Evolutionary conservation across 805 yeast genomes (phyloP).

Genomic region (Pichia paraexigua): DNA sequence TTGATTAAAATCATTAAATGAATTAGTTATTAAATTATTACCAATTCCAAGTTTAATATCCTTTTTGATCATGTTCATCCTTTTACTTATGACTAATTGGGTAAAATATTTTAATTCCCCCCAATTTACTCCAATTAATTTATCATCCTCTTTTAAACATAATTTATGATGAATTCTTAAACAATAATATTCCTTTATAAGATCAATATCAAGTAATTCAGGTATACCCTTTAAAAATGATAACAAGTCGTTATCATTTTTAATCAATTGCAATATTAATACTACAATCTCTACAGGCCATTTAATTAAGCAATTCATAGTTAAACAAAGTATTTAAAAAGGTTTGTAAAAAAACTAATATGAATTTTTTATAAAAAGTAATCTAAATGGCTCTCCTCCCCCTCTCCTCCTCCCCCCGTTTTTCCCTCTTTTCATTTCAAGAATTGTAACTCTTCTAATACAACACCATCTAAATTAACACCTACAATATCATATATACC

Average conservation of each 20-base stretch:
- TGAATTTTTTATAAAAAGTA: too few species aligned
- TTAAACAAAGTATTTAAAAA: too few species aligned
- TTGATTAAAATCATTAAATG: neutral
- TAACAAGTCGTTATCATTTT: neutral
- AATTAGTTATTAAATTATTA: neutral
- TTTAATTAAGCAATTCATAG: constrained; percentile 2
- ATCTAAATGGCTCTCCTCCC: too few species aligned
- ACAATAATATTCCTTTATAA: neutral
- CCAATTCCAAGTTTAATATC: neutral
- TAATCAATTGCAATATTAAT: neutral
- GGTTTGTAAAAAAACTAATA: neutral
- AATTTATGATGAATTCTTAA: neutral
- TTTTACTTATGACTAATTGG: neutral
- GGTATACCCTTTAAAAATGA: neutral
- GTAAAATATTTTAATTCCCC: neutral
- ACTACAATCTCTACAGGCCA: neutral
- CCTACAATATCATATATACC: constrained; percentile 15
- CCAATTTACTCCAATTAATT: neutral
- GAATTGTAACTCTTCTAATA: neutral
- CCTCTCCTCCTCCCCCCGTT: too few species aligned
- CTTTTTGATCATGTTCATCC: neutral
- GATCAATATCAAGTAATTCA: neutral
- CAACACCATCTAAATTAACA: neutral
- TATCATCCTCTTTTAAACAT: neutral
- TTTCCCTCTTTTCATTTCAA: neutral